A percentile compares a stretch with the other conserved stretches of the same genome.
These are phyloP conservation scores for Phytophthora hybrid DNA, from an alignment of 352 stramenopile genomes.

Conservation along the genomic window DNA sequence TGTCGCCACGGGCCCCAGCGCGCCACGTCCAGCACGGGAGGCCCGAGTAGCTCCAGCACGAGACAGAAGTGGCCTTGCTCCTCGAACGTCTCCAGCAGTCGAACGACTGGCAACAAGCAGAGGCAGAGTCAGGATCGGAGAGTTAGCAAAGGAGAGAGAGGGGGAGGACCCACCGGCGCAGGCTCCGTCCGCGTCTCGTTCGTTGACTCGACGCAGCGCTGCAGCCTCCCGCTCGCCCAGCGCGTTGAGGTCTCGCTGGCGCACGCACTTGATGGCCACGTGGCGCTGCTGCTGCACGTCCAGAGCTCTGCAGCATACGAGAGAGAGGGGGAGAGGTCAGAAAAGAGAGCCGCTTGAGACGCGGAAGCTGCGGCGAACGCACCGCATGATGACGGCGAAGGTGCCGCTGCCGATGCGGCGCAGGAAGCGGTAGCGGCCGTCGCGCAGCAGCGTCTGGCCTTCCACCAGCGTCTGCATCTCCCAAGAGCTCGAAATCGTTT, in stretches of 20 bases:
- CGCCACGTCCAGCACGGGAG: conserved; percentile 94
- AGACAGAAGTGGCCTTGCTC: conserved; percentile 67
- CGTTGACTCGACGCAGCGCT: conserved; percentile 52
- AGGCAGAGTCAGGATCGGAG: not conserved
- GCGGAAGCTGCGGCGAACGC: conserved; percentile 2
- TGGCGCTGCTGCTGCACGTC: conserved; percentile 49
- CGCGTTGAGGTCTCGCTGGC: conserved; percentile 52
- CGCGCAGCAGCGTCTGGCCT: conserved; percentile 69
- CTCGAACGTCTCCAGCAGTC: conserved; percentile 64
- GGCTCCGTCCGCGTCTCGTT: conserved; percentile 38
- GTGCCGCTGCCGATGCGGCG: conserved; percentile 73
- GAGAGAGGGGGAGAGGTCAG: not conserved
- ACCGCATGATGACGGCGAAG: conserved; percentile 77
- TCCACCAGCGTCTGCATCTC: conserved; percentile 62
- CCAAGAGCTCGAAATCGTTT: no score
- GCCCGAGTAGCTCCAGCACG: conserved; percentile 72
- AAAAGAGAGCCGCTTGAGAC: not conserved
- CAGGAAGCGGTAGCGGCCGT: conserved; percentile 78
- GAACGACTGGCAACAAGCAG: conserved; percentile 47
- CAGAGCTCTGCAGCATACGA: conserved; percentile 42
- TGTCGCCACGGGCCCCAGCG: conserved; percentile 93
- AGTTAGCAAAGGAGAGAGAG: not conserved
- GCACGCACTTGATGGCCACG: conserved; percentile 81
- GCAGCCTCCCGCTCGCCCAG: conserved; percentile 68
- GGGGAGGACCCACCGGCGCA: conserved; percentile 48